Percentiles rank a stretch among this genome's conserved stretches.
Evolutionary conservation across 1,284 basidiomycete genomes (phyloP).

Genomic region (Microstroma glucosiphilum): DNA sequence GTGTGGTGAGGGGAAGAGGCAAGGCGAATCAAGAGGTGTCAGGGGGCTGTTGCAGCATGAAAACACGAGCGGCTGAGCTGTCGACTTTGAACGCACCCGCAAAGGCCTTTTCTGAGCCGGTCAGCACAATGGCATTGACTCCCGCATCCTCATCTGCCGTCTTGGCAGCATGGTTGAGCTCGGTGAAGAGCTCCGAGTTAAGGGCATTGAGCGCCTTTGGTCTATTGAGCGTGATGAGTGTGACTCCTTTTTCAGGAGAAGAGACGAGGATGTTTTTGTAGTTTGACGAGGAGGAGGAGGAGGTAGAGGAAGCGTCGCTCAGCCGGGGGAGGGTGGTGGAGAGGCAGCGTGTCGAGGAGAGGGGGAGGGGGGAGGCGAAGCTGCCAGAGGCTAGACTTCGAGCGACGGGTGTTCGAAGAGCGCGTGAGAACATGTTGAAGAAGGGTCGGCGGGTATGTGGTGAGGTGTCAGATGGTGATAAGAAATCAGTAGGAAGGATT

Average conservation of each 20-base stretch:
- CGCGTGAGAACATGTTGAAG: too few relatives aligned
- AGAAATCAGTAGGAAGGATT: too few relatives aligned
- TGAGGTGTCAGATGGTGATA: too few relatives aligned
- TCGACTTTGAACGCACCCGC: constrained; percentile 58
- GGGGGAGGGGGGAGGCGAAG: not conserved
- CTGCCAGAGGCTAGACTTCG: too few relatives aligned
- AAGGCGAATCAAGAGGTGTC: not conserved
- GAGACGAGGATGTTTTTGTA: constrained; percentile 70
- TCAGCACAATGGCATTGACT: constrained; percentile 76
- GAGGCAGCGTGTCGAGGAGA: constrained; percentile 14
- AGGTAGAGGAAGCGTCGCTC: constrained; percentile 17
- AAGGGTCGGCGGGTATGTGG: too few relatives aligned
- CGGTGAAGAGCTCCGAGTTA: constrained; percentile 55
- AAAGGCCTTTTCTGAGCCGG: constrained; percentile 87
- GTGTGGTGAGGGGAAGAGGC: constrained; percentile 13
- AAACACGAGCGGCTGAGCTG: too few relatives aligned
- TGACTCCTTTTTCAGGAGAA: constrained; percentile 67
- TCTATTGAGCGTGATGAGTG: constrained; percentile 85
- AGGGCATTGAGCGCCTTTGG: constrained; percentile 82
- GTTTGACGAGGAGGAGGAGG: constrained; percentile 5
- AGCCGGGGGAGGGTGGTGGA: constrained; percentile 36
- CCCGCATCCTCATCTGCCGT: constrained; percentile 58
- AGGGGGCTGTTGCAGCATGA: too few relatives aligned
- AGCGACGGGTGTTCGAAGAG: too few relatives aligned
- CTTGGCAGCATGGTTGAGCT: constrained; percentile 74